phyloP scores from a whole-genome alignment of 805 yeast species.

The Myxozyma nipponensis region DNA sequence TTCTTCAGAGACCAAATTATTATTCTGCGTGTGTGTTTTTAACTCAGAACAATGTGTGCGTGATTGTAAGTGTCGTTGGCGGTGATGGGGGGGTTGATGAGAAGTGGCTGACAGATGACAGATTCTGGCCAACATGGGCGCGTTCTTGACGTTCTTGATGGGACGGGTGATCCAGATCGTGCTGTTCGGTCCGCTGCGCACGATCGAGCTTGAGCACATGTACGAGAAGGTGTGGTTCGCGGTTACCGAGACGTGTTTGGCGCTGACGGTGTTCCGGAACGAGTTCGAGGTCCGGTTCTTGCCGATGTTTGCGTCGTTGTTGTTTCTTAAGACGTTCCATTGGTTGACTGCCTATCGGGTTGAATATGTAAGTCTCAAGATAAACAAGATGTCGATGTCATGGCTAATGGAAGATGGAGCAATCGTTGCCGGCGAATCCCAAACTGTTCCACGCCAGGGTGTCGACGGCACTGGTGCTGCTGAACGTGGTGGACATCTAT shows the following conservation, averaged over 20 bases:
- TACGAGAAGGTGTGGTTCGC: slow-evolving; percentile 63
- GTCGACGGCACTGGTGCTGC: slow-evolving; percentile 44
- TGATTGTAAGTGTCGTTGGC: slow-evolving; percentile 38
- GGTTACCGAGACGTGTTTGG: slow-evolving; percentile 55
- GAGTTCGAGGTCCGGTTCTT: slow-evolving; percentile 48
- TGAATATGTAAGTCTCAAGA: slow-evolving; percentile 35
- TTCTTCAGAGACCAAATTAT: slow-evolving; percentile 46
- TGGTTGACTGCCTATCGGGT: slow-evolving; percentile 62
- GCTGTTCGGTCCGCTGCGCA: slow-evolving; percentile 70
- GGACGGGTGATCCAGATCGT: slow-evolving; percentile 51
- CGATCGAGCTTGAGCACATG: slow-evolving; percentile 71
- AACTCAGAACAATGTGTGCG: slow-evolving; percentile 49
- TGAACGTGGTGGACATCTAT: slow-evolving; percentile 49
- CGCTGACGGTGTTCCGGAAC: slow-evolving; percentile 51
- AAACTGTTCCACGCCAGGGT: slow-evolving; percentile 41
- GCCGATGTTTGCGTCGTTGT: slow-evolving; percentile 40
- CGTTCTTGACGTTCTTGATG: slow-evolving; percentile 34
- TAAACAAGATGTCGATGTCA: not conserved
- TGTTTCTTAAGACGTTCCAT: slow-evolving; percentile 66
- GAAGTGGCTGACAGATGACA: slow-evolving; percentile 24
- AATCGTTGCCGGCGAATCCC: slow-evolving; percentile 39
- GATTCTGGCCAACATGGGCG: slow-evolving; percentile 29
- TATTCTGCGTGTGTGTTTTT: slow-evolving; percentile 50
- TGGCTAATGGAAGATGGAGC: slow-evolving; percentile 31
- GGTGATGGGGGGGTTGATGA: not conserved